Evolutionary conservation across 805 yeast genomes (phyloP).

Genomic region (Pichia paraexigua): DNA sequence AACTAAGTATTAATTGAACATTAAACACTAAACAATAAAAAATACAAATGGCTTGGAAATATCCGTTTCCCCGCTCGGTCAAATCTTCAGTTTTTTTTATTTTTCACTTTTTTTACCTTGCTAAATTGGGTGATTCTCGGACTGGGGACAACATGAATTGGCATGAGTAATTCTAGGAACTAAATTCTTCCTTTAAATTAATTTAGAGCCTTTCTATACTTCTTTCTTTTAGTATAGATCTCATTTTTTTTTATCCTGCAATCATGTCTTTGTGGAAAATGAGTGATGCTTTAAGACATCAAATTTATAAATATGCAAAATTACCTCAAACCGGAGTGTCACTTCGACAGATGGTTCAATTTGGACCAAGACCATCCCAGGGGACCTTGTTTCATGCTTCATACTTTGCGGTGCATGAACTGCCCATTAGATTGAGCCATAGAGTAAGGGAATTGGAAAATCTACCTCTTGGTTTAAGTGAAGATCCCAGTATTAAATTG

Average conservation of each 20-base stretch:
- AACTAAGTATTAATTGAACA: no score
- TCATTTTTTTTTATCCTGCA: not conserved
- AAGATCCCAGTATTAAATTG: conserved; percentile 65
- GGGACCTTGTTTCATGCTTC: conserved; percentile 78
- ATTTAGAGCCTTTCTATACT: not conserved
- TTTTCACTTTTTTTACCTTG: no score
- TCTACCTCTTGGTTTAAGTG: conserved; percentile 65
- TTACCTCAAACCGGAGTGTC: conserved; percentile 80
- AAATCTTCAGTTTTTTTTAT: no score
- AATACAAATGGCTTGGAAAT: no score
- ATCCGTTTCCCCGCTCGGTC: conserved; percentile 4
- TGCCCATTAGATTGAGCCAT: conserved; percentile 80
- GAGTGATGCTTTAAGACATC: conserved; percentile 41
- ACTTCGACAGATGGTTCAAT: conserved; percentile 83
- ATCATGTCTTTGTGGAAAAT: conserved; percentile 35
- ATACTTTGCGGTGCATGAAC: conserved; percentile 75
- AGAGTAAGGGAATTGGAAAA: conserved; percentile 77
- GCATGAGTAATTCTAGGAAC: not conserved
- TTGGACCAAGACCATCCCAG: conserved; percentile 71
- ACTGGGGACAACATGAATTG: not conserved
- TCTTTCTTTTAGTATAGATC: not conserved
- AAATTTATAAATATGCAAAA: conserved; percentile 57
- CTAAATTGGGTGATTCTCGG: not conserved
- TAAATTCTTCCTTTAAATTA: no score
- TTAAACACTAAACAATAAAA: no score